Evolutionary conservation across 1,139 yeast species (phyloP).

Genomic region (Kodamaea plutei): DNA sequence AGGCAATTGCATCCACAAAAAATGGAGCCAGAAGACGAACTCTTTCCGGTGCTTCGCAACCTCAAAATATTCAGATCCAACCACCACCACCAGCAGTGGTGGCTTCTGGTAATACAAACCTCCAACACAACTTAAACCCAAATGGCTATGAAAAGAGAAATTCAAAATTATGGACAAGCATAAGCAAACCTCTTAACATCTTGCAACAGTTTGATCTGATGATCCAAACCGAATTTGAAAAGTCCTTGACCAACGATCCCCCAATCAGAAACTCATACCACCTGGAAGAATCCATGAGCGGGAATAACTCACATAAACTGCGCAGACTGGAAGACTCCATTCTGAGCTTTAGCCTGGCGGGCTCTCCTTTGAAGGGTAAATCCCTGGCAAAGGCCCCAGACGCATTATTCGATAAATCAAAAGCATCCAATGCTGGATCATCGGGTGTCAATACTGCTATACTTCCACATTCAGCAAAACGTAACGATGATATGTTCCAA

Average conservation of each 20-base stretch:
- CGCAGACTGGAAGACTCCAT: conserved; percentile 27
- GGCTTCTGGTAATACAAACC: conserved; percentile 3
- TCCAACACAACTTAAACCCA: conserved; percentile 5
- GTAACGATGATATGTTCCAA: conserved; percentile 36
- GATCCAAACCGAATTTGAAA: conserved; percentile 64
- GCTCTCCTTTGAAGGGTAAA: conserved; percentile 26
- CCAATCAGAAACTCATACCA: conserved; percentile 3
- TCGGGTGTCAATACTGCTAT: no score
- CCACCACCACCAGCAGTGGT: conserved; percentile 7
- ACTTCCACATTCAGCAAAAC: no score
- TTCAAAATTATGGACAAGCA: conserved; percentile 34
- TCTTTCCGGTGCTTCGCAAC: conserved; percentile 15
- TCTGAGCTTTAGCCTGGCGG: conserved; percentile 22
- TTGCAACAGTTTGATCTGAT: conserved; percentile 67
- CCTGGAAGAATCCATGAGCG: conserved; percentile 6
- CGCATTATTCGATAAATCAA: not conserved
- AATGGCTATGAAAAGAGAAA: conserved; percentile 12
- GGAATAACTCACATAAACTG: conserved; percentile 14
- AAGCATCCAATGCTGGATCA: not conserved
- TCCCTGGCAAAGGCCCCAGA: not conserved
- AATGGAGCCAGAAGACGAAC: conserved; percentile 22
- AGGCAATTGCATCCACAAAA: conserved; percentile 31
- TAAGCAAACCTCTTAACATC: conserved; percentile 57
- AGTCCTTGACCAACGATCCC: conserved; percentile 26
- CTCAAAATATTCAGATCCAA: conserved; percentile 4